Evolutionary conservation across 1,139 yeast species (phyloP), one percentile per base, ranked within the genome.

Genomic region (Scheffersomyces illinoinensis): DNA sequence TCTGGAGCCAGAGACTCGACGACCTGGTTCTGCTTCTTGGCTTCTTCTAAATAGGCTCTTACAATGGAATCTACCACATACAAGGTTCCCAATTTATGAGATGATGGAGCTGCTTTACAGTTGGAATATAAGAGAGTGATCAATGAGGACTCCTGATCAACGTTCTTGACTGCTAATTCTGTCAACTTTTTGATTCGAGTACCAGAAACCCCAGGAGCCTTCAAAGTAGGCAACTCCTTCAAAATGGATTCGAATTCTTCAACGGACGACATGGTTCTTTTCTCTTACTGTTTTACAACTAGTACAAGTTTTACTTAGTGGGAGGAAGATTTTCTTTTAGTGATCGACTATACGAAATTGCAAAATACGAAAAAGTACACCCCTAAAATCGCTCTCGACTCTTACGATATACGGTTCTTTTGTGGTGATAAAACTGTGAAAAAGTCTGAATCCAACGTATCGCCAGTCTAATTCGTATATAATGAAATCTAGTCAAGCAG

Each of bases 151-250:
- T 88, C 92, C 53, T 78, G 76, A 68, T 78, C 78, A 61, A 87
- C 90, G 73, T 93, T 86, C 66, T 84, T 85, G 62, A 89, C 81
- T 55, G 97, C 96, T 61, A 90, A 74, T 59, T 90, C 91, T 54
- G 95, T 90, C 70, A 93, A 81, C 69, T 88, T 89, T 73, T 91
- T 91, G 73, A 95, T 95, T 77, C 97, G 93, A 60, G 97, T 87
- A 52, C 98, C 98, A 47, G 98, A 93, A 59, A 95, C 96, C 61
- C 99, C 98, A 23, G 96, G 96, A 33, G 97, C 88, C 75, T 91
- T 92, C 64, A 91, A 81, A 23, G 86, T 81, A 61, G 89, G 85
- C 64, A 93, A 82, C 71, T 93, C 96, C 67, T 86, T 87, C 68
- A 93, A 81, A 61, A 89, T 83, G 62, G 80, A 75, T 74, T 89